Base-by-base conservation (phyloP, 2,329 filamentous ascomycete species). In the Neocucurbitaria cava region DNA sequence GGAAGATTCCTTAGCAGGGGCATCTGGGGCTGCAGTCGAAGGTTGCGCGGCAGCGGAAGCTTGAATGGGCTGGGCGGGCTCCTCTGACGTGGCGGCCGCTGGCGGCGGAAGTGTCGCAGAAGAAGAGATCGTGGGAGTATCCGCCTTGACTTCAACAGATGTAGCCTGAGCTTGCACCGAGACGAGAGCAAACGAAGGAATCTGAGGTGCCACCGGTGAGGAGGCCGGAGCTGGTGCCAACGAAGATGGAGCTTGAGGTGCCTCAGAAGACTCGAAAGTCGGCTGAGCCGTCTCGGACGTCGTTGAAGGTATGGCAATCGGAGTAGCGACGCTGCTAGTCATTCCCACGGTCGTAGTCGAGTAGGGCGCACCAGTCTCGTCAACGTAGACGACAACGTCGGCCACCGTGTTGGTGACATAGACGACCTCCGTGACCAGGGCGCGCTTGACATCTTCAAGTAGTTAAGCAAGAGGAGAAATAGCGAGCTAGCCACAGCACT, bases 381-480 rank as follows among this genome's bases (percentile, higher is more conserved):
- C 70, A 13, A 75, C 68, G 23, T 68, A 75, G 38, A 75, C 67
- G 26, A 68, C 47, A 47, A 68, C 70, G 44, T 71, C 58, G 5
- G 66, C 67, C 35, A 72, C 53, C 8, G 61, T 66, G 49, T 69
- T 60, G 7, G 73, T 75, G 24, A 72, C 68, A 51, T 57, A 71
- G 31, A 68, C 55, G 21, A 70, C 55, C 56, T 74, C 65, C 21
- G 72, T 76, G 38, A 68, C 52, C n/a, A 73, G 35, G 30, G 58
- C 65, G 39, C 72, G 72, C 63, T 73, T 73, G 42, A 61, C 35
- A 31, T 69, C 71, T 69, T 26, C 17, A 46, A 24, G n/a, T 3
- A 26, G 43, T 70, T 33, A 69, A 59, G 33, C 28, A 35, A n/a
- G 28, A 13, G 10, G 17, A 45, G 7, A 6, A n/a, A 17, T 38